Conservation (phyloP, 2,329 filamentous ascomycete genomes). For the Camillea tinctor region DNA sequence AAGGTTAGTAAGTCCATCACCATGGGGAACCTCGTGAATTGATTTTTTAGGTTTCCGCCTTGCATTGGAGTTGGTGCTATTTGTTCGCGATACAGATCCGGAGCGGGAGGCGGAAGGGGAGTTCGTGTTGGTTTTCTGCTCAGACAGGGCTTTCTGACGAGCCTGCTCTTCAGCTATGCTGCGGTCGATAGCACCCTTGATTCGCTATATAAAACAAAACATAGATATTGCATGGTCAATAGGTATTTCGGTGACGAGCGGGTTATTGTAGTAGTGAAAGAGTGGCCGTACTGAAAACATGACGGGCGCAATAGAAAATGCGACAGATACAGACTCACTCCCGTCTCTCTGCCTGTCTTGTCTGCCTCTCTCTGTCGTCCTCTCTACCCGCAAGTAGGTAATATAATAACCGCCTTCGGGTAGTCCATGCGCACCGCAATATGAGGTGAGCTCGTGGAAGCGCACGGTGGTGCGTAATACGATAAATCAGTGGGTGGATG, state of each 20-base stretch:
- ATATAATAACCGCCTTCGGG: too few species aligned
- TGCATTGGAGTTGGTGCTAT: constrained; percentile 35
- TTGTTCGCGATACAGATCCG: constrained; percentile 41
- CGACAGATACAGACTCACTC: too few species aligned
- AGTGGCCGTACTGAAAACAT: constrained; percentile 25
- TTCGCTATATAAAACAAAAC: constrained; percentile 53
- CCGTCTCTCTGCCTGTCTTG: neutral
- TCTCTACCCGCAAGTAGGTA: neutral
- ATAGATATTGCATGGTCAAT: constrained; percentile 5
- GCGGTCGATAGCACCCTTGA: constrained; percentile 81
- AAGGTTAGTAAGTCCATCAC: constrained; percentile 53
- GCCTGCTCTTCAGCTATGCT: constrained; percentile 91
- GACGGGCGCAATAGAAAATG: too few species aligned
- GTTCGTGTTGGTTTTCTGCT: constrained; percentile 44
- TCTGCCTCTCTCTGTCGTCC: neutral
- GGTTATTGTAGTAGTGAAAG: too few species aligned
- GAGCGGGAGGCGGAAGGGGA: constrained; percentile 43
- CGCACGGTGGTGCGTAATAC: too few species aligned
- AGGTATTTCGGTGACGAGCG: neutral
- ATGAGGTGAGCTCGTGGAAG: too few species aligned
- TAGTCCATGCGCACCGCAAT: too few species aligned
- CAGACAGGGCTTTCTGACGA: constrained; percentile 59
- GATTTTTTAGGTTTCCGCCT: constrained; percentile 42
- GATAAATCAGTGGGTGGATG: too few species aligned
- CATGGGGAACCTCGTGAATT: constrained; percentile 35